Base-by-base conservation (phyloP, 202 grass and related monocot species). In the Schoenoplectus tabernaemontani region DNA sequence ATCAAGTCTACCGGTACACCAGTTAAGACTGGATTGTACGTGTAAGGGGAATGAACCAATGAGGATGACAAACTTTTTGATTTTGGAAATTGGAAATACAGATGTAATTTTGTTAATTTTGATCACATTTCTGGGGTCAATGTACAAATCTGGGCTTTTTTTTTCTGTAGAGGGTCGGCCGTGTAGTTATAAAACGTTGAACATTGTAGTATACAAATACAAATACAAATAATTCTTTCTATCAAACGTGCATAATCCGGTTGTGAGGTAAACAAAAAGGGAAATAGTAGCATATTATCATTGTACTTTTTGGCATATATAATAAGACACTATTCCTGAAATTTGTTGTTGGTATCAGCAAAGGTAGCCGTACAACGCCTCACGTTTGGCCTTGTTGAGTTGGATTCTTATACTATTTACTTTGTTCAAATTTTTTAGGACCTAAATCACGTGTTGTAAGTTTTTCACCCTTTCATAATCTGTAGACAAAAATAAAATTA, bases 1-100 rank as follows among this genome's bases (percentile, higher is more conserved):
- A 97, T 97, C 78, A 81, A 82, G 11, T 44, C 76, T 4, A 93
- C 87, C 9, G 84, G 87, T 4, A 88, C 89, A 51, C 94, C 91
- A 2, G 91, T 90, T 28, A 91, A 89, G 76, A 80, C 89, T 65
- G 91, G 88, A 15, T 85, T 97, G 1, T 93, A 87, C 81, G 43
- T 78, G 64, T 90, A 64, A 96, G 11, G 57, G 64, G 53, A n/a
- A 62, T 42, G 39, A 34, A 30, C 13, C 33, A 4, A 12, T 28
- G 32, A 33, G 24, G 58, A 22, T n/a, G 15, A 33, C 13, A 26
- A 34, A 15, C 12, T 51, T 16, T 64, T 47, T 80, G 15, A 46
- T 62, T 79, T 41, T 42, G 53, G 20, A 58, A 61, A 28, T 17
- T 79, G 53, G 41, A 16, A 79, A 41, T 62, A 26, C 76, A 79